Evolutionary conservation across 176 grass and related monocot species (phyloP).

Genomic region (Oryza coarctata): DNA sequence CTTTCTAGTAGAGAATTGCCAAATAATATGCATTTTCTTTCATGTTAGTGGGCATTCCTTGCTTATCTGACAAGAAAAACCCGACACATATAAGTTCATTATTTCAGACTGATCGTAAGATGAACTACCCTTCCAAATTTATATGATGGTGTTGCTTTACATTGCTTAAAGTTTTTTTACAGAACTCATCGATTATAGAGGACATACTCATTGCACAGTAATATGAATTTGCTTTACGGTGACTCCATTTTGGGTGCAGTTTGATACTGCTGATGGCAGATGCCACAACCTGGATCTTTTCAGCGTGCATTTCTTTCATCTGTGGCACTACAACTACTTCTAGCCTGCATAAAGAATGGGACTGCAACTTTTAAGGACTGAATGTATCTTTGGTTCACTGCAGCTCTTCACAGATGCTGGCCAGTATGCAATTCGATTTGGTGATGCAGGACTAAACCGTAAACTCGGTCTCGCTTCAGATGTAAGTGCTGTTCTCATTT

Average conservation of each 20-base stretch:
- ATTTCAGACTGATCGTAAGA: background rate
- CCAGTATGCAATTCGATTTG: constrained; percentile 94
- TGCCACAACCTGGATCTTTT: constrained; percentile 1
- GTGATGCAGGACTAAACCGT: constrained; percentile 43
- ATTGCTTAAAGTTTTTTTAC: background rate
- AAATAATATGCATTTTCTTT: constrained; percentile 4
- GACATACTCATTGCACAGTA: background rate
- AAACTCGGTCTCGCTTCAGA: constrained; percentile 25
- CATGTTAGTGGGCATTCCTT: background rate
- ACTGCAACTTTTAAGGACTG: background rate
- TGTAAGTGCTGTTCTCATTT: constrained; percentile 45
- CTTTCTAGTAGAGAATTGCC: constrained; percentile 11
- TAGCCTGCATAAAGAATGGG: constrained; percentile 10
- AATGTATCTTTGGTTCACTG: constrained; percentile 7
- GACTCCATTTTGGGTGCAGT: background rate
- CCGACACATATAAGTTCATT: background rate
- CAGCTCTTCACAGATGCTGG: constrained; percentile 99
- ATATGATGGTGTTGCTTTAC: background rate
- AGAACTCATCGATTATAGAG: background rate
- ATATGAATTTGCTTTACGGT: constrained; percentile 13
- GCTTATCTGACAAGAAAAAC: constrained; percentile 14
- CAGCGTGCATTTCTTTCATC: background rate
- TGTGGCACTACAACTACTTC: background rate
- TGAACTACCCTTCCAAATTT: background rate
- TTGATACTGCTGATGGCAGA: background rate